phyloP scores from a whole-genome alignment of 2,329 filamentous ascomycete species.

The Colletotrichum echinochloae region DNA sequence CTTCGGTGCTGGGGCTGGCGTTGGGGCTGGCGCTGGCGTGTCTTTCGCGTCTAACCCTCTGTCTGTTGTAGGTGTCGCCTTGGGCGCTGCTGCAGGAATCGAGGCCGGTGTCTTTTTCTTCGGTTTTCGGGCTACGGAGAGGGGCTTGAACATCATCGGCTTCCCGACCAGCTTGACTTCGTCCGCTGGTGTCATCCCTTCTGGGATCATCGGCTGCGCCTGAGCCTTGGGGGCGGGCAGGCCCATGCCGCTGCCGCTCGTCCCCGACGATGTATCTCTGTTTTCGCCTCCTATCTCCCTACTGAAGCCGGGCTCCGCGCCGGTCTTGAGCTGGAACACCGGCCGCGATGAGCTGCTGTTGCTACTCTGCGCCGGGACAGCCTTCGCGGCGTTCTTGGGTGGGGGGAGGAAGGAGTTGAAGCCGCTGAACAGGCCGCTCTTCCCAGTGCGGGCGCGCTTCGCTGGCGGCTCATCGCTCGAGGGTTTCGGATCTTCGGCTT shows the following conservation, averaged over 20 bases:
- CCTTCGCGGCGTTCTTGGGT: constrained; percentile 72
- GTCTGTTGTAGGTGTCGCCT: constrained; percentile 32
- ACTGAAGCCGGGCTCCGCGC: constrained; percentile 83
- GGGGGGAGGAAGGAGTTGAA: constrained; percentile 90
- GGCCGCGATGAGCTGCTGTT: constrained; percentile 42
- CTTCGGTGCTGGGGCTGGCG: constrained; percentile 52
- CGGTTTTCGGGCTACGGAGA: constrained; percentile 83
- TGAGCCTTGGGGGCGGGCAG: constrained; percentile 57
- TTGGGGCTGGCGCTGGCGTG: constrained; percentile 42
- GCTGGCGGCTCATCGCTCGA: constrained; percentile 69
- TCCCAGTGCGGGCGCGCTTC: constrained; percentile 74
- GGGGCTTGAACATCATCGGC: constrained; percentile 87
- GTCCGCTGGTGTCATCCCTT: constrained; percentile 68
- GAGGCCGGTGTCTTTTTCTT: constrained; percentile 69
- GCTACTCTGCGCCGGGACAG: constrained; percentile 49
- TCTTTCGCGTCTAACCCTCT: constrained; percentile 1
- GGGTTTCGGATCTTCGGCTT: constrained; percentile 48
- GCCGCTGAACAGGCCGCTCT: constrained; percentile 74
- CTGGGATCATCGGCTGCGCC: constrained; percentile 62
- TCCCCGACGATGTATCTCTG: constrained; percentile 43
- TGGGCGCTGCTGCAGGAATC: constrained; percentile 38
- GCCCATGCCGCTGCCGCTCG: constrained; percentile 44
- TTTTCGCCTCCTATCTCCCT: constrained; percentile 71
- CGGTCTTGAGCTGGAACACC: constrained; percentile 80
- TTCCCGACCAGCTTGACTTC: constrained; percentile 80